A percentile compares a stretch with the other conserved stretches of the same genome.
phyloP scores from a whole-genome alignment of 345 rosid species.

The Rhizophora mangle region DNA sequence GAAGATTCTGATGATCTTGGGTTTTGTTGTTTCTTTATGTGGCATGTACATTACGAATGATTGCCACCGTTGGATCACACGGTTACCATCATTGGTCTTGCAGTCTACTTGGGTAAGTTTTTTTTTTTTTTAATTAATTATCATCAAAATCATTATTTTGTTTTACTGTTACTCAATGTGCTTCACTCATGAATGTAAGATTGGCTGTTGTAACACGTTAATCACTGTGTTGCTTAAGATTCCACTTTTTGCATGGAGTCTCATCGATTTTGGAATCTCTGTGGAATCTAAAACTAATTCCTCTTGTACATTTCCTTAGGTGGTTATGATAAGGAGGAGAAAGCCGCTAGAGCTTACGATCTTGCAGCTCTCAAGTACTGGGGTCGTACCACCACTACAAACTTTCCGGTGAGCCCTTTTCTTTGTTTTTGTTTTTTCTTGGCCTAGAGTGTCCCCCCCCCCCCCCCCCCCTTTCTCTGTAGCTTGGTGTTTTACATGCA shows the following conservation, averaged over 20 bases:
- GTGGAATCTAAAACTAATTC: conserved; percentile 7
- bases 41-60: conserved; percentile 45
- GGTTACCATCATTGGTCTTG: conserved; percentile 31
- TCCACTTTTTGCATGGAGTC: conserved; percentile 15
- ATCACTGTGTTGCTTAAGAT: conserved; percentile 15
- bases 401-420: conserved; percentile 61
- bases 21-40: conserved; percentile 35
- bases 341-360: conserved; percentile 93
- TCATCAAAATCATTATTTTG: conserved; percentile 28
- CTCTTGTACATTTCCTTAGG: conserved; percentile 34
- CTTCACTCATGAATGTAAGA: conserved; percentile 12
- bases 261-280: conserved; percentile 9
- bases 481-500: neutral
- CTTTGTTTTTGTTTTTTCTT: neutral
- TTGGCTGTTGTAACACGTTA: conserved; percentile 17
- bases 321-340: conserved; percentile 95
- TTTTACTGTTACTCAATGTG: conserved; percentile 18
- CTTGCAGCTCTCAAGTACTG: conserved; percentile 98
- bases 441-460: neutral
- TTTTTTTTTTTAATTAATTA: neutral
- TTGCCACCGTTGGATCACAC: conserved; percentile 47
- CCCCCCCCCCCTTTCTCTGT: neutral
- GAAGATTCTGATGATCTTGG: conserved; percentile 30
- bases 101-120: conserved; percentile 85
- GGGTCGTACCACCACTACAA: conserved; percentile 92